Evolutionary conservation across 2,329 filamentous ascomycete genomes (phyloP).

Genomic region (Penicillium sclerotiorum): DNA sequence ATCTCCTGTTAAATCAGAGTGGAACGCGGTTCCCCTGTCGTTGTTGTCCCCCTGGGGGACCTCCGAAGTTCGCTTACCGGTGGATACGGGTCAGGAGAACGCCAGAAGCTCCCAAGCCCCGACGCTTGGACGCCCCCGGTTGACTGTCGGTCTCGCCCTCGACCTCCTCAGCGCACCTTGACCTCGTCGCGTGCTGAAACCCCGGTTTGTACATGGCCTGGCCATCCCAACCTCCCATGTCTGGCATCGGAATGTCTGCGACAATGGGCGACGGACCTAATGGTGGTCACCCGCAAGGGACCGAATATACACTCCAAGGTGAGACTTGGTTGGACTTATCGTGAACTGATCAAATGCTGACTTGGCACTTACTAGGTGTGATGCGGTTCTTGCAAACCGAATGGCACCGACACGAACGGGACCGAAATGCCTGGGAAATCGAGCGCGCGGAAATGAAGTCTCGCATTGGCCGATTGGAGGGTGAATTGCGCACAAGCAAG

Average conservation of each 20-base stretch:
- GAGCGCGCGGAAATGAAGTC: conserved; percentile 99
- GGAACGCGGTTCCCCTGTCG: conserved; percentile 19
- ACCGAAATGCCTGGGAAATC: conserved; percentile 98
- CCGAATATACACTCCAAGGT: conserved; percentile 75
- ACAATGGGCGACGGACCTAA: conserved; percentile 46
- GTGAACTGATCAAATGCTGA: neutral
- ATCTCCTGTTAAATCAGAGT: conserved; percentile 17
- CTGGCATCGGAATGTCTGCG: conserved; percentile 55
- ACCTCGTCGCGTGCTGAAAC: conserved; percentile 5
- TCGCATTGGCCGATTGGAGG: conserved; percentile 91
- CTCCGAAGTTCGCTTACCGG: conserved; percentile 21
- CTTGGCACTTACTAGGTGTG: conserved; percentile 63
- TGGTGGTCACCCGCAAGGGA: conserved; percentile 60
- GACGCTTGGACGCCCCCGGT: conserved; percentile 8
- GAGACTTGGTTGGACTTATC: conserved; percentile 25
- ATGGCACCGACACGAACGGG: conserved; percentile 98
- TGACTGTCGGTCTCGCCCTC: conserved; percentile 2
- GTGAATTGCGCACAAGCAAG: conserved; percentile 82
- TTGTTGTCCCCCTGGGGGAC: conserved; percentile 19
- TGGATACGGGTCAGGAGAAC: conserved; percentile 29
- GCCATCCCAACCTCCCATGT: conserved; percentile 68
- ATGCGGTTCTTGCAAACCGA: conserved; percentile 99
- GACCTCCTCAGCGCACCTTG: neutral
- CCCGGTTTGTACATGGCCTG: conserved; percentile 62
- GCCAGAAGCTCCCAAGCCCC: conserved; percentile 17